Evolutionary conservation across 2,329 filamentous ascomycete genomes (phyloP), one percentile per base, ranked within the genome.

Genomic region (Dendrostoma leiphaemia): DNA sequence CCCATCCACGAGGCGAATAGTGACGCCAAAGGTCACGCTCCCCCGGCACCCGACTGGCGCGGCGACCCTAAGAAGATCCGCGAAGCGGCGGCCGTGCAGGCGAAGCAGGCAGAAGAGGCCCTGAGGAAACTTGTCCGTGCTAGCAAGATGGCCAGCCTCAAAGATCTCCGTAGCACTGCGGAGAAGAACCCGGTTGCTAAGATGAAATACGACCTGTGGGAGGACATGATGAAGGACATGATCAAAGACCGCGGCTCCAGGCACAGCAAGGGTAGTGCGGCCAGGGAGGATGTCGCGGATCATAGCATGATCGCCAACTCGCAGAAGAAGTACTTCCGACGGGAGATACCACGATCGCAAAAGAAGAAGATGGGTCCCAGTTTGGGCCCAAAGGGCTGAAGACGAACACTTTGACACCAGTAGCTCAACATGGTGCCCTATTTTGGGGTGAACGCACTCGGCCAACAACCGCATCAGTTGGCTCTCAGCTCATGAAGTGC

Each of bases 271-370:
- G 62, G 60, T 31, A 63, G 60, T 45, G 50, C 56, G 54, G 59
- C 63, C 56, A 59, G 67, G 59, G 57, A 63, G 17, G 81, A 85
- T 60, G 81, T 80, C 61, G 80, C 82, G 2, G 83, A 86, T 55
- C 77, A 83, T 60, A 85, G 82, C 63, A 84, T 85, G 73, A 82
- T 86, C 65, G 83, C 86, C 31, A 84, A 86, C 59, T 75, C 80
- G 2, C 79, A 82, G 24, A 72, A 72, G 49, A 67, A 69, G 9
- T 82, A 79, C 57, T 71, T 77, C 40, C 77, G 83, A 37, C 80
- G 80, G 58, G 80, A 82, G 57, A 65, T 81, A 9, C 75, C 77
- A 3, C 74, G 78, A 28, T 63, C 71, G n/a, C 74, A 73, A 8
- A 76, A 76, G 58, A 51, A 58, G 52, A 72, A 76, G 32, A 64